Conservation (phyloP, 2,329 filamentous ascomycete genomes). For the Fusarium temperatum region DNA sequence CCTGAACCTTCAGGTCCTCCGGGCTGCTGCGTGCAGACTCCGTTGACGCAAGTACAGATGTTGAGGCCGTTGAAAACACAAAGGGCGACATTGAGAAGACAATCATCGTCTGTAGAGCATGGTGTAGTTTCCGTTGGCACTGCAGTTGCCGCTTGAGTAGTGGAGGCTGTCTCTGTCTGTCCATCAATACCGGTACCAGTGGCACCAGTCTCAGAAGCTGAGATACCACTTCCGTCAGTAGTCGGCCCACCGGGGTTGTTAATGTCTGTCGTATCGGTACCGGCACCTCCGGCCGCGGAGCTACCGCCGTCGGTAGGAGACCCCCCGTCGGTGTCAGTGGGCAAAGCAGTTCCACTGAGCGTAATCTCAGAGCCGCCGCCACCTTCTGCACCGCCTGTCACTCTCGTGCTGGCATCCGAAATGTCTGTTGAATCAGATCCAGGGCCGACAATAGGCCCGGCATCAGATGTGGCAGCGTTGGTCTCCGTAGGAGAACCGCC, state of each 20-base stretch:
- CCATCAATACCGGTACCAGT: not conserved
- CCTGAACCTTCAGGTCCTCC: not conserved
- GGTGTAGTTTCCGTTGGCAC: not conserved
- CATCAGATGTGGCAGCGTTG: not conserved
- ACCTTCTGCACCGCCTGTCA: not conserved
- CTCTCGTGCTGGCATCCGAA: not conserved
- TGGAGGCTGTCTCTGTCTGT: not conserved
- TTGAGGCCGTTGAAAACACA: constrained; percentile 1
- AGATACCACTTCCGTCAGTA: not conserved
- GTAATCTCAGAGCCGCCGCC: not conserved
- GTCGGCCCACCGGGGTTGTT: not conserved
- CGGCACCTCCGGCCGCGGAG: not conserved
- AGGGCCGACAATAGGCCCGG: not conserved
- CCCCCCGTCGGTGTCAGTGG: not conserved
- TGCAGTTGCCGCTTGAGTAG: not conserved
- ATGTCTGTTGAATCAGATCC: not conserved
- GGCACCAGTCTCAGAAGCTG: not conserved
- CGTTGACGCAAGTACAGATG: constrained; percentile 6
- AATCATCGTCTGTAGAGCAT: constrained; percentile 6
- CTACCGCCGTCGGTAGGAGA: not conserved
- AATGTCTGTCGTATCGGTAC: not conserved
- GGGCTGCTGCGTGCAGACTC: constrained; percentile 5
- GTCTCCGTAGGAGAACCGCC: not conserved
- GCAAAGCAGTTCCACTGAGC: not conserved
- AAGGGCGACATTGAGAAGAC: not conserved